A percentile compares a stretch with the other conserved stretches of the same genome.
Conservation (phyloP, 73 alveolate genomes). For the Blepharisma japonicum region DNA sequence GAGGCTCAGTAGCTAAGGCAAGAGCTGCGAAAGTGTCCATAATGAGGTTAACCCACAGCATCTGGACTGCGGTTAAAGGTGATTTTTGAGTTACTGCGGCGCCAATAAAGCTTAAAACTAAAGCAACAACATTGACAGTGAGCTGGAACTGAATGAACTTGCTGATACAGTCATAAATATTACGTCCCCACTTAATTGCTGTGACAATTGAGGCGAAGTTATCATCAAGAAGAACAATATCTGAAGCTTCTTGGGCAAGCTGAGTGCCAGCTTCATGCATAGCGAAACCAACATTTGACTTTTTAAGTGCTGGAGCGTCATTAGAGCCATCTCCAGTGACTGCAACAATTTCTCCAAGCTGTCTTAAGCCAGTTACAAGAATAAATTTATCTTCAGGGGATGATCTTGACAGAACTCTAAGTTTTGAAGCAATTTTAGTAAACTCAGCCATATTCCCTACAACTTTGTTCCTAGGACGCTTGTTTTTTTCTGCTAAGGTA, state of each 20-base stretch:
- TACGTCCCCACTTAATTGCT: constrained; percentile 94
- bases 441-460: constrained; percentile 73
- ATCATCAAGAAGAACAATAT: constrained; percentile 86
- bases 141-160: constrained; percentile 91
- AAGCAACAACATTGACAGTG: constrained; percentile 87
- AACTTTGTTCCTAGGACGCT: constrained; percentile 36
- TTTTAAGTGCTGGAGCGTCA: constrained; percentile 97
- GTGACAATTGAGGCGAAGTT: constrained; percentile 87
- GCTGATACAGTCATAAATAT: constrained; percentile 88
- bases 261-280: constrained; percentile 95
- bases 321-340: constrained; percentile 98
- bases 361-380: constrained; percentile 83
- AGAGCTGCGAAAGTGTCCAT: constrained; percentile 97
- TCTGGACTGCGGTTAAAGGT: constrained; percentile 81
- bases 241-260: constrained; percentile 94
- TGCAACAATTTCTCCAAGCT: constrained; percentile 89
- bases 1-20: constrained; percentile 97
- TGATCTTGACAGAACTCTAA: constrained; percentile 89
- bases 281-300: constrained; percentile 87
- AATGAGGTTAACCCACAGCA: constrained; percentile 95
- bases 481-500: constrained; percentile 36
- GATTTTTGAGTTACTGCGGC: constrained; percentile 71
- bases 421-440: constrained; percentile 58
- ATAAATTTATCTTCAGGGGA: constrained; percentile 93
- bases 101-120: constrained; percentile 73